Base-by-base conservation (phyloP, 2,329 filamentous ascomycete genomes). In the Xylaria sp. region DNA sequence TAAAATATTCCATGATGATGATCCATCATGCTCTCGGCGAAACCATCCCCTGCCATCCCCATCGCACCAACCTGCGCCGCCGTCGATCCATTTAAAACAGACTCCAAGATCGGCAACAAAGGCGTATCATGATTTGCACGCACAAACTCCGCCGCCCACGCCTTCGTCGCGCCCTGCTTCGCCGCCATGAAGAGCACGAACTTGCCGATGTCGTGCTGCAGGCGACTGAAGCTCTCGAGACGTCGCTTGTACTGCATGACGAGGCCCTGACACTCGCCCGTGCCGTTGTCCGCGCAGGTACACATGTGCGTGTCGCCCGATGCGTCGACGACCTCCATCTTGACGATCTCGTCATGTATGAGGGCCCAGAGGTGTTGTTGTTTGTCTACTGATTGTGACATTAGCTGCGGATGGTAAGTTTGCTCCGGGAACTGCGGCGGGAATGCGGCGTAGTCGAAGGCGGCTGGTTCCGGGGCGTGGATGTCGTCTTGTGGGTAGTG, bases 281-380 rank as follows among this genome's bases (percentile, higher is more conserved):
- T 34, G 0, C 16, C 54, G 0, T 37, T 3, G 2, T 5, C 34
- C 0, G 1, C 1, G 3, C 59, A 60, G 1, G 34, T 3, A 4
- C 57, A 59, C 37, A 62, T 57, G 3, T 39, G 39, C 3, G 4
- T 6, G 8, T 62, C 60, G 0, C 54, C 57, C 0, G 53, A 46
- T 0, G 1, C 0, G 11, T 59, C 57, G 0, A 2, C 8, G 34
- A 13, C 8, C 4, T 52, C 11, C 42, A 18, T 13, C 7, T 11
- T 16, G 4, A 4, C 10, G 1, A 57, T 13, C n/a, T 47, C 30
- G 7, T 16, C 2, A 1, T 46, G 34, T 5, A 60, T 19, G 4
- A 35, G 1, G 0, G 5, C 39, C 16, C 57, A n/a, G 7, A 49
- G 19, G 10, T 53, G 18, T 10, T 35, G 37, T 2, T 44, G 19